These are phyloP conservation scores for Neofusicoccum laricinum DNA, from an alignment of 2,329 filamentous ascomycete genomes.

Conservation along the genomic window DNA sequence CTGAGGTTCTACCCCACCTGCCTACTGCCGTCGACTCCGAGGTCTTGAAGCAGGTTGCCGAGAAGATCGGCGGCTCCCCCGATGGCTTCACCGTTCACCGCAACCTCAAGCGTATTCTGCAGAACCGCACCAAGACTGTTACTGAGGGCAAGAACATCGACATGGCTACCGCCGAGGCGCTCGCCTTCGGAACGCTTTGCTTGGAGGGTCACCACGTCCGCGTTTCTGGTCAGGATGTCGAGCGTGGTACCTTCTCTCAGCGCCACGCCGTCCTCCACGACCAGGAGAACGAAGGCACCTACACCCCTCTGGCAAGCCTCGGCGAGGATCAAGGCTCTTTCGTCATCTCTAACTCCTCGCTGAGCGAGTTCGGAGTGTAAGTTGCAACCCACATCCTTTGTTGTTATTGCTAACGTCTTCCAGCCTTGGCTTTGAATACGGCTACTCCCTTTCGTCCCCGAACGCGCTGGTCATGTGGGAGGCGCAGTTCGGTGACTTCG, in stretches of 20 bases:
- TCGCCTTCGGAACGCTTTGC: constrained; percentile 89
- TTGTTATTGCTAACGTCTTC: constrained; percentile 24
- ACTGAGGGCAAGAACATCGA: constrained; percentile 92
- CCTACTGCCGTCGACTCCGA: constrained; percentile 75
- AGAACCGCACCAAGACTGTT: constrained; percentile 86
- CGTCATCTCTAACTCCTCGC: constrained; percentile 93
- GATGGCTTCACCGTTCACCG: constrained; percentile 87
- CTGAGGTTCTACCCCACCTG: constrained; percentile 87
- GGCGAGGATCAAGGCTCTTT: constrained; percentile 92
- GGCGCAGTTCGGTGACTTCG: constrained; percentile 98
- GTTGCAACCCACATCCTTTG: constrained; percentile 25
- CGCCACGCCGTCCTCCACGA: constrained; percentile 96
- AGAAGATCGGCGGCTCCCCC: constrained; percentile 73
- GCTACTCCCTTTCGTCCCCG: constrained; percentile 94
- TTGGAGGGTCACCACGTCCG: constrained; percentile 94
- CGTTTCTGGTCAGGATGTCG: constrained; percentile 97
- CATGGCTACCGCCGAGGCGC: constrained; percentile 93
- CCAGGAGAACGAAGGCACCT: constrained; percentile 89
- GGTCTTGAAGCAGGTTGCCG: constrained; percentile 76
- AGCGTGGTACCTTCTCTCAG: constrained; percentile 99
- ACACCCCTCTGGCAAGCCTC: constrained; percentile 87
- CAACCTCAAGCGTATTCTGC: constrained; percentile 95
- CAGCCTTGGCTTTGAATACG: constrained; percentile 94
- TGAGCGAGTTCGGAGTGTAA: constrained; percentile 66
- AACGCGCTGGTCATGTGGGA: constrained; percentile 99